These are phyloP conservation scores for Alloteropsis angusta DNA, from an alignment of 202 grass and related monocot species.

Conservation along the genomic window DNA sequence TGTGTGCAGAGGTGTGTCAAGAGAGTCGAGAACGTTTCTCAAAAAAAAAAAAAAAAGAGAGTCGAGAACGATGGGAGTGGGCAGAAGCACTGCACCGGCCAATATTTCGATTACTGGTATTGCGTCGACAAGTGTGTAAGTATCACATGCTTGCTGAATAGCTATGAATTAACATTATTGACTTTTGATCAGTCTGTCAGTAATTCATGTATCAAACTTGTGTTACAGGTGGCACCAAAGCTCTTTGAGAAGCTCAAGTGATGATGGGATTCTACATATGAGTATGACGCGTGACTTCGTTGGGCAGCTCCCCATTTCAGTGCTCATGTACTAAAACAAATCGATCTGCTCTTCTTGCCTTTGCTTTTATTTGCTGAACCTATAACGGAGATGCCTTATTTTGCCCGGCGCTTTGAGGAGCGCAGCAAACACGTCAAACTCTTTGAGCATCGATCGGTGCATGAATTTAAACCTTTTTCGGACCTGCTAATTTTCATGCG, in stretches of 20 bases:
- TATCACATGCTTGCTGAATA: background rate
- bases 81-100: constrained; percentile 72
- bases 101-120: constrained; percentile 66
- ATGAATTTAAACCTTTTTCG: background rate
- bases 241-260: constrained; percentile 47
- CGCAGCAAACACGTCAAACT: no score
- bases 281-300: background rate
- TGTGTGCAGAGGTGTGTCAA: constrained; percentile 39
- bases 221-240: constrained; percentile 40
- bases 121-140: constrained; percentile 72
- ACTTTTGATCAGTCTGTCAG: background rate
- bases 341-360: background rate
- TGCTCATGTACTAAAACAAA: constrained; percentile 19
- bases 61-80: constrained; percentile 48
- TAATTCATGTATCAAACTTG: background rate
- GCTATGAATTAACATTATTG: background rate
- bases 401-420: background rate
- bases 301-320: background rate
- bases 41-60: no score
- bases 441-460: background rate
- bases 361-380: background rate
- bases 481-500: background rate
- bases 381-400: background rate
- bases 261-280: background rate
- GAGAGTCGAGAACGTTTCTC: no score